phyloP scores from a whole-genome alignment of 106 monocot genomes.

The Posidonia australis region DNA sequence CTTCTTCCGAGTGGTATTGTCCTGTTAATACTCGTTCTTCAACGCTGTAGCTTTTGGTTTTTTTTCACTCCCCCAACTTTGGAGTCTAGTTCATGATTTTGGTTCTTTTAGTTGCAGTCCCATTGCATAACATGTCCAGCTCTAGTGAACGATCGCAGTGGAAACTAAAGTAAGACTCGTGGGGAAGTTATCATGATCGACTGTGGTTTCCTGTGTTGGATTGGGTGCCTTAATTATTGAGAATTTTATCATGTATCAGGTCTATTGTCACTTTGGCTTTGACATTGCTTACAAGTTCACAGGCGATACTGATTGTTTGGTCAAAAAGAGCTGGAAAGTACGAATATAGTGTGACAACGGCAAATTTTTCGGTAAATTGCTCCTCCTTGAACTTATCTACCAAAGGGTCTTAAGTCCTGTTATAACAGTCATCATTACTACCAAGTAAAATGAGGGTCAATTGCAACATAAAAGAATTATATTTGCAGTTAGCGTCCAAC shows the following conservation, averaged over 20 bases:
- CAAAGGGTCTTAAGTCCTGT: neutral
- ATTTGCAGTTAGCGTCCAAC: neutral
- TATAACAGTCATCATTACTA: too few relatives aligned
- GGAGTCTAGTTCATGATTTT: neutral
- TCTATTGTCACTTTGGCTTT: constrained; percentile 72
- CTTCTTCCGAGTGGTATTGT: constrained; percentile 6
- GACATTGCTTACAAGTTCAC: constrained; percentile 92
- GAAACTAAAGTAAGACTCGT: constrained; percentile 20
- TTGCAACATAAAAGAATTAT: neutral
- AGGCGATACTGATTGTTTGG: constrained; percentile 93
- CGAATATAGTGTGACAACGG: constrained; percentile 91
- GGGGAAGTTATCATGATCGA: neutral
- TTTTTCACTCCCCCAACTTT: neutral
- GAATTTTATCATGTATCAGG: constrained; percentile 27
- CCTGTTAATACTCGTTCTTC: neutral
- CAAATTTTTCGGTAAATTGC: constrained; percentile 73
- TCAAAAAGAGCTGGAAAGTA: constrained; percentile 95
- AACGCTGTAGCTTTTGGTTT: too few relatives aligned
- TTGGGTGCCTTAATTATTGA: constrained; percentile 6
- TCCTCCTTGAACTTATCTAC: neutral
- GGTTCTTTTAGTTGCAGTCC: constrained; percentile 4
- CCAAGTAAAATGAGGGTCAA: too few relatives aligned
- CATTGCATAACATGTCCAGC: neutral
- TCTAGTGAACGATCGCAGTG: constrained; percentile 12
- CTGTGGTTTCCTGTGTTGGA: neutral